A percentile compares a stretch with the other conserved stretches of the same genome.
Conservation (phyloP, 2,329 filamentous ascomycete species). For the Apiospora sp. region DNA sequence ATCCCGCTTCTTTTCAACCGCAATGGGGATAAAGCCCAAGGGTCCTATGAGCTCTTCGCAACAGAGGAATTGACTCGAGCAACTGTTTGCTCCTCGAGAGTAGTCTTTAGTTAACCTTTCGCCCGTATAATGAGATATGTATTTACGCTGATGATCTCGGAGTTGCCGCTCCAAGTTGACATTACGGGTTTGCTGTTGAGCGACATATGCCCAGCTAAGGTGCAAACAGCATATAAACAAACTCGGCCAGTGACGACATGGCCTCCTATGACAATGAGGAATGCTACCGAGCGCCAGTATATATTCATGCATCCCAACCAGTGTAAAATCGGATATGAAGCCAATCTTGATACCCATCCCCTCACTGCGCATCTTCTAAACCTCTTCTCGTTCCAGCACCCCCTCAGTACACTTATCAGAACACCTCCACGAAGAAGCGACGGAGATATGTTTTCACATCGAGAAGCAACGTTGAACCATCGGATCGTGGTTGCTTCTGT, state of each 20-base stretch:
- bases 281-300: background rate
- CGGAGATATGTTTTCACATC: background rate
- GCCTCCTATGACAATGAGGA: background rate
- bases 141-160: background rate
- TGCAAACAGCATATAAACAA: background rate
- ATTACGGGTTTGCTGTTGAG: background rate
- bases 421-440: background rate
- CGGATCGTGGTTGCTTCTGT: background rate
- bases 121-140: background rate
- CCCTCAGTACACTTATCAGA: background rate
- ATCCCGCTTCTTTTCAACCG: too few species aligned
- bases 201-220: background rate
- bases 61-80: background rate
- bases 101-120: background rate
- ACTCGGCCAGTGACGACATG: background rate
- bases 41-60: background rate
- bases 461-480: background rate
- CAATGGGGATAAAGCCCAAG: background rate
- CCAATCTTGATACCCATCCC: background rate
- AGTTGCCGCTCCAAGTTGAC: background rate
- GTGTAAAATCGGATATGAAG: background rate
- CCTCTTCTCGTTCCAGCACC: background rate
- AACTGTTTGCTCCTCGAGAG: background rate
- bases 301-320: background rate
- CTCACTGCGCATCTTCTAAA: background rate